Evolutionary conservation across 805 yeast species (phyloP), one percentile per base, ranked within the genome.

Genomic region (Candida manassasensis): DNA sequence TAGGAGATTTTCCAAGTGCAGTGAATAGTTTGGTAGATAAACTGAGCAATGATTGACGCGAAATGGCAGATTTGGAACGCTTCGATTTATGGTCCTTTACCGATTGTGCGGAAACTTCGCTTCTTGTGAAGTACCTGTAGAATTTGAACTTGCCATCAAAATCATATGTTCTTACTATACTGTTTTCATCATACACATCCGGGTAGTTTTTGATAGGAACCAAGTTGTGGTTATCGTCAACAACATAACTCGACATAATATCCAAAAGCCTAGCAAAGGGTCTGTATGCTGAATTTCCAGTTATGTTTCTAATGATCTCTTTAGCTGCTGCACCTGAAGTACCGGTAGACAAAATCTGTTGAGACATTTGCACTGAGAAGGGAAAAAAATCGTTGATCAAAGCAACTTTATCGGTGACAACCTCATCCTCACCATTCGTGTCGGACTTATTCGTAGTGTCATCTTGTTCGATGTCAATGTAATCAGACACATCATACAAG

Each of bases 91-190:
- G 34, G 40, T 33, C 25, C 19, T 15, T 9, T 13, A 27, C 6
- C 19, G 34, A 13, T 17, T 17, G 16, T n/a, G 17, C 24, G 13
- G 43, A 19, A 32, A 49, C 48, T 19, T 40, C 34, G 3, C 40
- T 42, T 32, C 41, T 48, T 12, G 51, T 47, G 36, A 50, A 63
- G 45, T 83, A 79, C 27, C 94, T 65, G 55, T 75, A 84, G 45
- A 77, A 84, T 49, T 84, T 82, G 39, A 71, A 67, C 43, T 87
- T 78, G 0, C 95, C 94, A 40, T 77, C 79, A 44, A 77, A 78
- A 49, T 84, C 94, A 40, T 77, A 75, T 12, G 80, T 79, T 42
- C 83, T 69, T 0, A 81, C 69, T 9, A 86, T 61, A 3, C 49
- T 35, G 8, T 35, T 12, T 3, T 53, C 45, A n/a, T 48, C 52